A percentile compares a stretch with the other conserved stretches of the same genome.
Evolutionary conservation across 495 filamentous ascomycete genomes (phyloP).

Genomic region (Apiosordaria backusii): DNA sequence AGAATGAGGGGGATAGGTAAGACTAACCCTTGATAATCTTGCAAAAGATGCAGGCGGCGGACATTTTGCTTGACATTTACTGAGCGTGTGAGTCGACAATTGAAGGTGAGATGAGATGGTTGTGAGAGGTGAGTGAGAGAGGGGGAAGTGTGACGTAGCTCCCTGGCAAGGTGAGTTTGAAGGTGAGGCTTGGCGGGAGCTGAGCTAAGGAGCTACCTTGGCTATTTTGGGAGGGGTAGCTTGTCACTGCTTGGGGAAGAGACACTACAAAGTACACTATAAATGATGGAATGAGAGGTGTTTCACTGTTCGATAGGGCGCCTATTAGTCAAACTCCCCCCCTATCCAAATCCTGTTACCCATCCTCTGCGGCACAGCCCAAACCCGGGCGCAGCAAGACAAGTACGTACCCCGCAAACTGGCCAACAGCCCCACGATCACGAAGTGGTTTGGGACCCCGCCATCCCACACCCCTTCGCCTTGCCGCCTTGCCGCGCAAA

Average conservation of each 20-base stretch:
- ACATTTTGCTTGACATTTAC: conserved; percentile 34
- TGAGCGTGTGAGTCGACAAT: not conserved
- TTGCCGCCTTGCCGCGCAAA: not conserved
- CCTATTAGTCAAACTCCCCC: not conserved
- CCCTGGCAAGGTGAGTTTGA: not conserved
- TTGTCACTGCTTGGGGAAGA: not conserved
- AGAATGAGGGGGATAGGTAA: conserved; percentile 2
- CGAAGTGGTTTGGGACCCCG: not conserved
- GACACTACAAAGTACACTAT: not conserved
- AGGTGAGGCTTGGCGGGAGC: not conserved
- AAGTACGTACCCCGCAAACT: not conserved
- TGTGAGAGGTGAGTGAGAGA: not conserved
- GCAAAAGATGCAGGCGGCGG: conserved; percentile 85
- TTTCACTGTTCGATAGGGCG: too few species aligned
- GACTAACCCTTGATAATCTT: conserved; percentile 88
- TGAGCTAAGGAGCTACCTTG: conserved; percentile 1
- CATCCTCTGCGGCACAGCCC: not conserved
- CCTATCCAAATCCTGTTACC: not conserved
- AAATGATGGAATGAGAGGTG: too few species aligned
- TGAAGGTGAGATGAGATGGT: conserved; percentile 5
- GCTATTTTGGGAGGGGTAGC: not conserved
- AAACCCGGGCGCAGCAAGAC: not conserved
- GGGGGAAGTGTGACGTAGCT: conserved; percentile 7
- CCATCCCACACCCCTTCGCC: not conserved
- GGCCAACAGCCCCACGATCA: not conserved